A percentile compares a stretch with the other conserved stretches of the same genome.
These are phyloP conservation scores for Pyrus bretschneideri DNA, from an alignment of 306 rosid genomes.

Conservation along the genomic window DNA sequence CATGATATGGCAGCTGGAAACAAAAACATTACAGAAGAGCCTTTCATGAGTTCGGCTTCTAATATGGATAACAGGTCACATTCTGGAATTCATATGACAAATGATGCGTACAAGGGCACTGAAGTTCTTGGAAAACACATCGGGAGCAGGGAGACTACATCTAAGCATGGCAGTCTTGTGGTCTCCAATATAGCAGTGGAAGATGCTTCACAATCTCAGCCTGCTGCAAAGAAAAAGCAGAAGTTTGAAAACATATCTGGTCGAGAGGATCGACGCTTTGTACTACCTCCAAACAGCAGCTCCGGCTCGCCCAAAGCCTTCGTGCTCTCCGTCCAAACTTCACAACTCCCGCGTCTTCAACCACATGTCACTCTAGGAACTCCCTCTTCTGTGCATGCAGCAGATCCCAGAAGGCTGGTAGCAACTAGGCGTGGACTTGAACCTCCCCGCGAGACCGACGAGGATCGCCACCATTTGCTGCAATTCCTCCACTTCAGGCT, in stretches of 20 bases:
- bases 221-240: conserved; percentile 25
- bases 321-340: no score
- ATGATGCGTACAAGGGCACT: conserved; percentile 19
- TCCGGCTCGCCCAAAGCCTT: no score
- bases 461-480: no score
- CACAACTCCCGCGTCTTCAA: no score
- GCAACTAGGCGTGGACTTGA: no score
- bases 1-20: conserved; percentile 5
- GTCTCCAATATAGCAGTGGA: conserved; percentile 2
- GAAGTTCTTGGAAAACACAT: conserved; percentile 27
- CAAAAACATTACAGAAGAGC: conserved; percentile 7
- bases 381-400: no score
- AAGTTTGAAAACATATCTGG: conserved; percentile 16
- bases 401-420: no score
- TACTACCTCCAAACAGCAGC: no score
- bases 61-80: conserved; percentile 13
- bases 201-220: conserved; percentile 30
- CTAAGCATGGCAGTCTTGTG: neutral
- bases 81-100: conserved; percentile 14
- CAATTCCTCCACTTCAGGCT: no score
- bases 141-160: conserved; percentile 6
- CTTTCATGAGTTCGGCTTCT: conserved; percentile 12
- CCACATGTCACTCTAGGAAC: no score
- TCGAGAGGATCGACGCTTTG: no score
- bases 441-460: no score